A percentile compares a stretch with the other conserved stretches of the same genome.
Evolutionary conservation across 2,329 filamentous ascomycete species (phyloP).

Genomic region (Nigrograna mackinnonii): DNA sequence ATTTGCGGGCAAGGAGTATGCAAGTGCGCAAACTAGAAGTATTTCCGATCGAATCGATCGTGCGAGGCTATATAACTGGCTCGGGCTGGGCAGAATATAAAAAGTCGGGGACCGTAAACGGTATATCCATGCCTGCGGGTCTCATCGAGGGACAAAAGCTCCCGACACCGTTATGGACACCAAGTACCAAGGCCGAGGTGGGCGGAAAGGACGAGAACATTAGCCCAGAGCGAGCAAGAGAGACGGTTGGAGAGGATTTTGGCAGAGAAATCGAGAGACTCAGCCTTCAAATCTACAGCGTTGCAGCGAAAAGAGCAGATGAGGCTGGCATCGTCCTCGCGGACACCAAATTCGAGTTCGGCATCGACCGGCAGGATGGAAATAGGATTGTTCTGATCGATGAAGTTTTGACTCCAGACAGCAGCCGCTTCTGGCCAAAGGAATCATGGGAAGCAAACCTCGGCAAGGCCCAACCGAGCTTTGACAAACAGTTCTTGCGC

Average conservation of each 20-base stretch:
- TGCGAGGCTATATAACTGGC: conserved; percentile 89
- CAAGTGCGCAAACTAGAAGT: conserved; percentile 73
- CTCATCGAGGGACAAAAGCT: conserved; percentile 73
- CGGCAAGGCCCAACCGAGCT: conserved; percentile 77
- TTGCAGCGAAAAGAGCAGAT: conserved; percentile 66
- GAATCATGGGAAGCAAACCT: conserved; percentile 65
- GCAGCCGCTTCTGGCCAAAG: conserved; percentile 82
- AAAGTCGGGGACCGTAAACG: conserved; percentile 76
- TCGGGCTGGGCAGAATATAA: conserved; percentile 82
- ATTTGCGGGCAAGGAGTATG: conserved; percentile 71
- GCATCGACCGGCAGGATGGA: conserved; percentile 60
- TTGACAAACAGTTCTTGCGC: conserved; percentile 77
- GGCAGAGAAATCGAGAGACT: conserved; percentile 68
- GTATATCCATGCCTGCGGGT: conserved; percentile 69
- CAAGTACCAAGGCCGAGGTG: conserved; percentile 80
- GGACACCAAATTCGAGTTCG: conserved; percentile 79
- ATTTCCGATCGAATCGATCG: conserved; percentile 80
- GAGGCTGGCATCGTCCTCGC: conserved; percentile 75
- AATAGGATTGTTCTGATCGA: conserved; percentile 77
- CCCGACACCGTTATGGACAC: conserved; percentile 73
- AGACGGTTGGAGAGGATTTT: conserved; percentile 67
- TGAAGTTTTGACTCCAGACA: conserved; percentile 78
- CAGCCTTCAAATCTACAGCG: conserved; percentile 65
- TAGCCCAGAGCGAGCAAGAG: conserved; percentile 62
- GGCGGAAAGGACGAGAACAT: conserved; percentile 89